Evolutionary conservation across 164 flowering plant species (phyloP), one percentile per base, ranked within the genome.

Genomic region (Piper longum): DNA sequence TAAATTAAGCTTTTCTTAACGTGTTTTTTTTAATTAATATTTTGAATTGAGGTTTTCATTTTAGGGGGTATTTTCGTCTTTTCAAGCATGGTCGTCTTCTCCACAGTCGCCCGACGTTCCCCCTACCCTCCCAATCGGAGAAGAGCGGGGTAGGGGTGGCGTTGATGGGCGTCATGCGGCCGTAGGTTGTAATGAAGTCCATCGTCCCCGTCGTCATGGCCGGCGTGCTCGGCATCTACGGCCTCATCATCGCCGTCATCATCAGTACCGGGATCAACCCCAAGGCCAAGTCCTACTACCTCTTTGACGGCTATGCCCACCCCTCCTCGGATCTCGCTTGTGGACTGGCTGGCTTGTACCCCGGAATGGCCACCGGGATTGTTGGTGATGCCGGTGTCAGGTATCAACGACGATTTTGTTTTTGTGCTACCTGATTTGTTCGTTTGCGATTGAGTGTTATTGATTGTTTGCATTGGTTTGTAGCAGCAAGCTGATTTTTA

Each of bases 181-280:
- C 96, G 2, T 90, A 88, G 83, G 74, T 88, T 64, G 96, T 88
- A 57, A 88, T 88, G 96, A 88, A 88, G 69, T 88, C 96, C 7
- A 88, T 88, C 67, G 92, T 88, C 19, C 96, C 96, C 2, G 96
- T 88, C 48, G 96, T 88, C 74, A 88, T 88, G 96, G 96, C 96
- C 63, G 96, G 96, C 67, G 96, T 88, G 48, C 77, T 88, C 77
- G 96, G 96, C 78, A 86, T 88, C 64, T 88, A 88, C 61, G 96
- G 96, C 12, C 64, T 88, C 72, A 87, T 87, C 64, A 85, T 87
- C 66, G 90, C 90, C 63, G 95, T 85, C 62, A 87, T 87, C 39
- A 88, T 88, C 76, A 88, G 96, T 69, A 88, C 96, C 52, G 96
- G 96, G 26, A 88, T 88, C 63, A 88, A 88, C 70, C 96, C 96